Conservation (phyloP, 352 stramenopile genomes). For the Globisporangium paroecandrum region DNA sequence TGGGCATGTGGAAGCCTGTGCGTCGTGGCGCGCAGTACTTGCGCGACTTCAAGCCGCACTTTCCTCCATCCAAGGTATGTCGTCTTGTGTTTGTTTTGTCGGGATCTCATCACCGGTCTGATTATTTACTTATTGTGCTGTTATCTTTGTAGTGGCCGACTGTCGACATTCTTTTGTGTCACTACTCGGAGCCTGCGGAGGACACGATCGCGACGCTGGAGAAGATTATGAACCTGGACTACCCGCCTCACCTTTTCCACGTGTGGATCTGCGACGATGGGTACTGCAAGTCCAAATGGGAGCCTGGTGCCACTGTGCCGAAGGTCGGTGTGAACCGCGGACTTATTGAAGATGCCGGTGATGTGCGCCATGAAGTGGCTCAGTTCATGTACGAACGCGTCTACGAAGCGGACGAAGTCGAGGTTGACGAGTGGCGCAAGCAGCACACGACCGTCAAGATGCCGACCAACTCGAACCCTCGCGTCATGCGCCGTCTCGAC, state of each 20-base stretch:
- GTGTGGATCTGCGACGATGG: slow-evolving; percentile 74
- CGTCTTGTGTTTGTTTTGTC: not conserved
- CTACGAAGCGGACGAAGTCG: slow-evolving; percentile 80
- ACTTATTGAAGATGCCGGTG: slow-evolving; percentile 65
- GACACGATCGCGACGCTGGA: slow-evolving; percentile 84
- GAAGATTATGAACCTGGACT: slow-evolving; percentile 87
- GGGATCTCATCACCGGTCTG: not conserved
- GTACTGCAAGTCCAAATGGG: slow-evolving; percentile 80
- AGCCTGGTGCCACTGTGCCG: slow-evolving; percentile 40
- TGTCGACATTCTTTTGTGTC: slow-evolving; percentile 78
- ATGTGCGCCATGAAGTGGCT: slow-evolving; percentile 77
- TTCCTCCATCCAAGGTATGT: slow-evolving; percentile 42
- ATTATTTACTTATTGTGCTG: not conserved
- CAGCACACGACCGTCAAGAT: slow-evolving; percentile 81
- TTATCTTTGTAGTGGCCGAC: slow-evolving; percentile 49
- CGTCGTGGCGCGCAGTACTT: slow-evolving; percentile 67
- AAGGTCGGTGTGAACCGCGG: slow-evolving; percentile 73
- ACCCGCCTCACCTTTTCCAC: slow-evolving; percentile 80
- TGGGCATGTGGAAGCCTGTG: slow-evolving; percentile 79
- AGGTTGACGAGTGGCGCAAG: slow-evolving; percentile 86
- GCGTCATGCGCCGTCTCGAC: slow-evolving; percentile 41
- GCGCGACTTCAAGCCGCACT: slow-evolving; percentile 65
- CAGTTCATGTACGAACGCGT: slow-evolving; percentile 90
- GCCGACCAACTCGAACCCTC: slow-evolving; percentile 38
- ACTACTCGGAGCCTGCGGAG: slow-evolving; percentile 81